A percentile compares a stretch with the other conserved stretches of the same genome.
Evolutionary conservation across 2,329 filamentous ascomycete genomes (phyloP).

Genomic region (Aureobasidium mangrovei): DNA sequence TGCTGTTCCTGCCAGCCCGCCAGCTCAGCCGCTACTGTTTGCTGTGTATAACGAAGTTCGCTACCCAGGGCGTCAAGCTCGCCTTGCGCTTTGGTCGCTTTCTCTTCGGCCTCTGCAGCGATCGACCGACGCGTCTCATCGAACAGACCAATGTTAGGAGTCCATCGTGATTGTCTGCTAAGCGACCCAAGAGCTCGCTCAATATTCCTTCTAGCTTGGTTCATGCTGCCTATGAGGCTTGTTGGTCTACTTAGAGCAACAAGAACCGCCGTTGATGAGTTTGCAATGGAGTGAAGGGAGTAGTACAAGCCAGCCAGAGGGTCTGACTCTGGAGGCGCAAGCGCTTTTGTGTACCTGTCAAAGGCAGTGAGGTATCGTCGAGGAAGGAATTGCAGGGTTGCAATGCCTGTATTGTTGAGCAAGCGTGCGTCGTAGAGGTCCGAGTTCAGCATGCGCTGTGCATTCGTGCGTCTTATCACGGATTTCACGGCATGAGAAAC

Average conservation of each 20-base stretch:
- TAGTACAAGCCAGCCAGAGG: constrained; percentile 67
- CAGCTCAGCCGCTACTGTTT: constrained; percentile 82
- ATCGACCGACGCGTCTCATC: constrained; percentile 80
- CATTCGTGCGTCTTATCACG: constrained; percentile 70
- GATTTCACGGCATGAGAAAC: constrained; percentile 77
- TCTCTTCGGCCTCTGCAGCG: constrained; percentile 76
- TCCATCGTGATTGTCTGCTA: constrained; percentile 68
- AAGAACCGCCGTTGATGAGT: constrained; percentile 74
- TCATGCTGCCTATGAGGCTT: constrained; percentile 67
- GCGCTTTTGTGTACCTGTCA: constrained; percentile 58
- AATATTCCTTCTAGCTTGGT: constrained; percentile 63
- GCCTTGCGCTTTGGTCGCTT: constrained; percentile 58
- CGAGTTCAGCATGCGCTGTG: constrained; percentile 53
- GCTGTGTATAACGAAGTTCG: constrained; percentile 85
- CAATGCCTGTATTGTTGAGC: constrained; percentile 43
- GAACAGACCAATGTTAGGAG: constrained; percentile 53
- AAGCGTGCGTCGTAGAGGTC: constrained; percentile 61
- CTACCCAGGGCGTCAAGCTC: constrained; percentile 67
- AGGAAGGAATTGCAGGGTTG: constrained; percentile 59
- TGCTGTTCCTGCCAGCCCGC: constrained; percentile 92
- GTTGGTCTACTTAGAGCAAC: constrained; percentile 70
- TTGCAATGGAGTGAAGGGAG: constrained; percentile 69
- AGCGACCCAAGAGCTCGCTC: constrained; percentile 70
- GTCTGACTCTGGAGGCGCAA: constrained; percentile 60
- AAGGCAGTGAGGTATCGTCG: constrained; percentile 59